A percentile compares a stretch with the other conserved stretches of the same genome.
Evolutionary conservation across 805 yeast species (phyloP).

Genomic region (Teunomyces aglyptinius): DNA sequence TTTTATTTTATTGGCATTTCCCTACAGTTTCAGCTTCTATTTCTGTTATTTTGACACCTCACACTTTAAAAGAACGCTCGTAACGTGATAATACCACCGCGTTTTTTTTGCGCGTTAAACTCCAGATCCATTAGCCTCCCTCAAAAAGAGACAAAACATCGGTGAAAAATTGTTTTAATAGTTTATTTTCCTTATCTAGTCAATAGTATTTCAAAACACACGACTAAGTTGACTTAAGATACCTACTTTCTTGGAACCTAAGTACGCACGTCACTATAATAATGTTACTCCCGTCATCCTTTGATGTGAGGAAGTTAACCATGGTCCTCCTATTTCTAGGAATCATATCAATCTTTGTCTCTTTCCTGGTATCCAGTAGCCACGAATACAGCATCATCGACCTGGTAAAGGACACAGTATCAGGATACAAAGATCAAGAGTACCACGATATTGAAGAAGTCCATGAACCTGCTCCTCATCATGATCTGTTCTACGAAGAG

Average conservation of each 20-base stretch:
- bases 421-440: neutral
- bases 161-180: too few species aligned
- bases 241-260: too few species aligned
- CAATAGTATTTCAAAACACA: neutral
- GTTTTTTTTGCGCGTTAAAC: neutral
- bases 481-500: neutral
- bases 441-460: neutral
- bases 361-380: neutral
- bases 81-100: neutral
- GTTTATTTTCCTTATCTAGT: too few species aligned
- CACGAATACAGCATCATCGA: neutral
- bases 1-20: neutral
- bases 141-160: too few species aligned
- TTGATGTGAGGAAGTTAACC: constrained; percentile 2
- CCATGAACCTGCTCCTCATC: neutral
- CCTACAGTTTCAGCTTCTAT: neutral
- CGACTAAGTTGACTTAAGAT: neutral
- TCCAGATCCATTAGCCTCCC: neutral
- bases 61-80: neutral
- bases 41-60: neutral
- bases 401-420: neutral
- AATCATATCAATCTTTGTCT: neutral
- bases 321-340: neutral
- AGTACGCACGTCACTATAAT: too few species aligned
- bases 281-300: neutral